Evolutionary conservation across 176 grass and related monocot genomes (phyloP).

Genomic region (Secale cereale): DNA sequence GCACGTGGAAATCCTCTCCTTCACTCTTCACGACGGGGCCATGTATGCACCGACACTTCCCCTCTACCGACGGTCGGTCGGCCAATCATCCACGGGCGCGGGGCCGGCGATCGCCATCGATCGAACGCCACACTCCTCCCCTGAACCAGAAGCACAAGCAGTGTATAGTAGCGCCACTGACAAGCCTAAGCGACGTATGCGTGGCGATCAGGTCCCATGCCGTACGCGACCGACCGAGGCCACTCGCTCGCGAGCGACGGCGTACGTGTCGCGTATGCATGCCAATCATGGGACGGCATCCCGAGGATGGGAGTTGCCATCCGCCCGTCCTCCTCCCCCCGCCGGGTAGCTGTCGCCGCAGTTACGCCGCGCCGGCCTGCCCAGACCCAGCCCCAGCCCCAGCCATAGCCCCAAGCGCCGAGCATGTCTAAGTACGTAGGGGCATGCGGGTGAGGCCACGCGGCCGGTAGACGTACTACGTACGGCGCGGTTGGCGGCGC

Average conservation of each 20-base stretch:
- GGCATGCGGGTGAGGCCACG: background rate
- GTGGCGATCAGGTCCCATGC: background rate
- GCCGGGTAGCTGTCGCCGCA: background rate
- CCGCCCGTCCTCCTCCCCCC: background rate
- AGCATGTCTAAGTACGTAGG: too few relatives aligned
- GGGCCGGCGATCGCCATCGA: background rate
- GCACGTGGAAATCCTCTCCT: conserved; percentile 6
- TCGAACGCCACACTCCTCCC: background rate
- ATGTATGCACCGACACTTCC: conserved; percentile 32
- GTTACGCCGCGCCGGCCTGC: background rate
- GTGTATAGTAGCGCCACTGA: background rate
- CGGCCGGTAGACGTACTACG: background rate
- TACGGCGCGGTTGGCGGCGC: background rate
- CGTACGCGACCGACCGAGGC: background rate
- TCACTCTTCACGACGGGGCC: too few relatives aligned
- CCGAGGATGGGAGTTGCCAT: background rate
- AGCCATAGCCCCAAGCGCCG: background rate
- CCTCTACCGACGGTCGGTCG: background rate
- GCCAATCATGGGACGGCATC: background rate
- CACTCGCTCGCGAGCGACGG: background rate
- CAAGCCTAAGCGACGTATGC: too few relatives aligned
- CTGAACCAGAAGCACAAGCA: background rate
- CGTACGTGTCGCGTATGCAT: conserved; percentile 23
- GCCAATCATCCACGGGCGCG: background rate
- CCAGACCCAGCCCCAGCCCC: too few relatives aligned